phyloP scores from a whole-genome alignment of 805 yeast species.

The Starmerella ratchasimensis region DNA sequence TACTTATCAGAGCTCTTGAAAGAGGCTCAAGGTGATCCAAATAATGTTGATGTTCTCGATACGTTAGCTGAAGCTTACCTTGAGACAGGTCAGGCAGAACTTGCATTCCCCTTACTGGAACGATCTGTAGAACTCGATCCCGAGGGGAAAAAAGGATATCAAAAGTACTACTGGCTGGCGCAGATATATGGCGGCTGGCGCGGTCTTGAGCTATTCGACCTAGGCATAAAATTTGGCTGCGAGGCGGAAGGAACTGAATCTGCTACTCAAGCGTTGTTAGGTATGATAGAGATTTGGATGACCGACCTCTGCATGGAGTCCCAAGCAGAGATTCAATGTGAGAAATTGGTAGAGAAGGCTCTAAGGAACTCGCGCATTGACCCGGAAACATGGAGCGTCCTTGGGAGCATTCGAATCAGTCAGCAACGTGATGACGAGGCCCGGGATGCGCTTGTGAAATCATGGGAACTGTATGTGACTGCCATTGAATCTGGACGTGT shows the following conservation, averaged over 20 bases:
- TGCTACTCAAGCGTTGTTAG: conserved; percentile 45
- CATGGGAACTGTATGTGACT: conserved; percentile 62
- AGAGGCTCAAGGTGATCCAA: conserved; percentile 25
- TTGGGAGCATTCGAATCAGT: conserved; percentile 79
- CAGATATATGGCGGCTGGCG: conserved; percentile 75
- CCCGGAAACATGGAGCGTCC: conserved; percentile 69
- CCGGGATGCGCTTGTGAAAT: conserved; percentile 41
- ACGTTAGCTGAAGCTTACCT: conserved; percentile 60
- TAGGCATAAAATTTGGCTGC: no score
- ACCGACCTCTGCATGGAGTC: conserved; percentile 92
- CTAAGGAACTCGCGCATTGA: conserved; percentile 39
- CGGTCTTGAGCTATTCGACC: conserved; percentile 49
- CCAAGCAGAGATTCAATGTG: conserved; percentile 72
- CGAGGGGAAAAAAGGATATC: conserved; percentile 50
- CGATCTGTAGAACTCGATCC: conserved; percentile 59
- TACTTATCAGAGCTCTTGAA: conserved; percentile 38
- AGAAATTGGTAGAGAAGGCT: conserved; percentile 51
- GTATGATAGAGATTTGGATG: conserved; percentile 86
- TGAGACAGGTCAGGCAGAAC: conserved; percentile 67
- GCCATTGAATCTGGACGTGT: conserved; percentile 24
- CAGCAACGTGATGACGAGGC: conserved; percentile 73
- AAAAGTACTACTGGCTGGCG: conserved; percentile 79
- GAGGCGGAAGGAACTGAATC: conserved; percentile 28
- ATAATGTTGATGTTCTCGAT: conserved; percentile 28
- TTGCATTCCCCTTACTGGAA: conserved; percentile 51